A percentile compares a stretch with the other conserved stretches of the same genome.
Conservation (phyloP, 208 protist species). For the Kentomonas sorsogonicus region DNA sequence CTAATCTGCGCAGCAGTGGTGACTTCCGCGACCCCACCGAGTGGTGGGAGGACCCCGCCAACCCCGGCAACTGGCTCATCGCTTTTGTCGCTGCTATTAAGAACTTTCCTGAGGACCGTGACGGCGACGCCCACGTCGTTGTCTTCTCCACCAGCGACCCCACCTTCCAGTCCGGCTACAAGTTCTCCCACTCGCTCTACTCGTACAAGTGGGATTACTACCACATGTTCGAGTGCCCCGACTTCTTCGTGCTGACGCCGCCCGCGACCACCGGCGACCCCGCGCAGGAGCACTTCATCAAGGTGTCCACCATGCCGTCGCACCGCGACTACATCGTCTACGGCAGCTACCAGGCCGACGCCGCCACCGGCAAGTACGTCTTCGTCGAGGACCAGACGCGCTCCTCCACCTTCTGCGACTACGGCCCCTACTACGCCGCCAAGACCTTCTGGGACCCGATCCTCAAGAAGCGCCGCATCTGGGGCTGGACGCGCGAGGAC, state of each 20-base stretch:
- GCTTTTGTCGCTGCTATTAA: conserved; percentile 34
- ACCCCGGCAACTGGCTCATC: conserved; percentile 33
- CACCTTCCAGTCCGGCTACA: conserved; percentile 38
- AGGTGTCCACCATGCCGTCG: conserved; percentile 38
- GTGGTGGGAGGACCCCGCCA: conserved; percentile 36
- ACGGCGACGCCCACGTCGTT: conserved; percentile 36
- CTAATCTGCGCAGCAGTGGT: conserved; percentile 21
- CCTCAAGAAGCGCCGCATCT: conserved; percentile 37
- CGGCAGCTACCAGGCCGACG: conserved; percentile 23
- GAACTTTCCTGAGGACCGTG: no score
- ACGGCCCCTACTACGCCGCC: conserved; percentile 35
- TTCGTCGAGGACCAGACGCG: conserved; percentile 25
- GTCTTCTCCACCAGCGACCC: conserved; percentile 36
- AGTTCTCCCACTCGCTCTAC: conserved; percentile 39
- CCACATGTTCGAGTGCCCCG: conserved; percentile 41
- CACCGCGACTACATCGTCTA: conserved; percentile 40
- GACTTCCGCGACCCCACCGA: conserved; percentile 54
- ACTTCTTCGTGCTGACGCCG: conserved; percentile 36
- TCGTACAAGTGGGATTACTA: conserved; percentile 24
- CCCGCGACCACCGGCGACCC: conserved; percentile 4
- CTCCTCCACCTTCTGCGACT: conserved; percentile 41
- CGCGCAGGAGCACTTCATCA: conserved; percentile 31
- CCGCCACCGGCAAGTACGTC: conserved; percentile 18
- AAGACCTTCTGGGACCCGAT: conserved; percentile 49
- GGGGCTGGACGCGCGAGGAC: conserved; percentile 45